phyloP scores from a whole-genome alignment of 306 rosid genomes.

The Cucurbita argyrosperma region DNA sequence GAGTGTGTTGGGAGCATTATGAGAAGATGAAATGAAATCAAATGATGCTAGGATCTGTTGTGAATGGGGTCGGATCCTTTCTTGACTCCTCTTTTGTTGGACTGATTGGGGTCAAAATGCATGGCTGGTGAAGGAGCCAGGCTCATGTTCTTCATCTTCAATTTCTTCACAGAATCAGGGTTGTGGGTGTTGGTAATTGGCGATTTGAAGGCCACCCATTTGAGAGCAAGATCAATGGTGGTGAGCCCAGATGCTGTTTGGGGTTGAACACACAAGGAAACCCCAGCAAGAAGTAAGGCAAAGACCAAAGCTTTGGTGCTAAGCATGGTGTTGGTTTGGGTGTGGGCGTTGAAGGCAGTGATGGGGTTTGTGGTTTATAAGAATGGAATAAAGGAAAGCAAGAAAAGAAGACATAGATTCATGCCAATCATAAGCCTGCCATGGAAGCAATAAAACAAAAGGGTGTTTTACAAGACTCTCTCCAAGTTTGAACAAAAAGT shows the following conservation, averaged over 20 bases:
- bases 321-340: not conserved
- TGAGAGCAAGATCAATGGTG: constrained; percentile 7
- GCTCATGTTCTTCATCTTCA: constrained; percentile 1
- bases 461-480: constrained; percentile 12
- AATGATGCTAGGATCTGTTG: not conserved
- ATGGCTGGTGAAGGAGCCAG: constrained; percentile 5
- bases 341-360: no score
- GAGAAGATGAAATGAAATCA: not conserved
- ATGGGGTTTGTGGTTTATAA: not conserved
- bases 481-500: constrained; percentile 11
- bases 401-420: not conserved
- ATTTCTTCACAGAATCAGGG: not conserved
- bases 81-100: constrained; percentile 8
- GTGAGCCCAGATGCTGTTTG: not conserved
- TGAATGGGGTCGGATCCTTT: constrained; percentile 13
- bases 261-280: not conserved
- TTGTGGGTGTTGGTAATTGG: not conserved
- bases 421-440: constrained; percentile 6
- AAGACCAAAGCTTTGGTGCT: not conserved
- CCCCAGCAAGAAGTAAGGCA: not conserved
- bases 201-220: not conserved
- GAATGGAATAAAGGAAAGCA: not conserved
- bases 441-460: constrained; percentile 5
- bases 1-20: not conserved
- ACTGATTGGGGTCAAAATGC: not conserved